Evolutionary conservation across 2,329 filamentous ascomycete species (phyloP), one percentile per base, ranked within the genome.

Genomic region (Colletotrichum destructivum): DNA sequence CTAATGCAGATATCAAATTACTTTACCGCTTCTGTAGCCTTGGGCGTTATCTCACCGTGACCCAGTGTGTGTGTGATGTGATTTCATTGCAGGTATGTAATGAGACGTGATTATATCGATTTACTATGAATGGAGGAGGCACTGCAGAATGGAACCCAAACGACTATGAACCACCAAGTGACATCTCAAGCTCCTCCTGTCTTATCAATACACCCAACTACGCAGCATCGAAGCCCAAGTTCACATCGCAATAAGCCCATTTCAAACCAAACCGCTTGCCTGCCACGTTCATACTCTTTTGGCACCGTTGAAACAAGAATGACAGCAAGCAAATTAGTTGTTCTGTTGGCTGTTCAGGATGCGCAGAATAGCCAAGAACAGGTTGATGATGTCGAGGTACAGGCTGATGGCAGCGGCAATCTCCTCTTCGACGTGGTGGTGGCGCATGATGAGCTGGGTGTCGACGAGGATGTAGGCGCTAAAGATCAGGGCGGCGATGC

Each of bases 381-480:
- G 84, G 88, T 99, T 99, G 86, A 98, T 94, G 75, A 98, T 91
- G 82, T 98, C 96, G 61, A 99, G 89, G 82, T 99, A 99, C 60
- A 99, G 88, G 80, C 94, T 96, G 82, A 99, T 98, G 12, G 94
- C 92, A 61, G 96, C 96, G 8, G 95, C 95, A 80, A 98, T 98
- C 87, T 98, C 95, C 88, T 98, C 96, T 84, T 99, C 96, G 63
- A 98, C 94, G 79, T 98, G 96, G 84, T 98, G 96, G 82, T 98
- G 94, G 79, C 95, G 91, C 90, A 99, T 93, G 73, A 99, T 91
- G 77, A 99, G 85, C 87, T 99, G 96, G 0, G 96, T 99, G 81
- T 99, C 96, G 57, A 98, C 94, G 57, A 99, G 88, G 73, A 99
- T 97, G 84, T 99, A 99, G 9, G 88, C 96, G 60, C 92, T 95